phyloP scores from a whole-genome alignment of 441 rosid genomes.

The Populus hybrid region DNA sequence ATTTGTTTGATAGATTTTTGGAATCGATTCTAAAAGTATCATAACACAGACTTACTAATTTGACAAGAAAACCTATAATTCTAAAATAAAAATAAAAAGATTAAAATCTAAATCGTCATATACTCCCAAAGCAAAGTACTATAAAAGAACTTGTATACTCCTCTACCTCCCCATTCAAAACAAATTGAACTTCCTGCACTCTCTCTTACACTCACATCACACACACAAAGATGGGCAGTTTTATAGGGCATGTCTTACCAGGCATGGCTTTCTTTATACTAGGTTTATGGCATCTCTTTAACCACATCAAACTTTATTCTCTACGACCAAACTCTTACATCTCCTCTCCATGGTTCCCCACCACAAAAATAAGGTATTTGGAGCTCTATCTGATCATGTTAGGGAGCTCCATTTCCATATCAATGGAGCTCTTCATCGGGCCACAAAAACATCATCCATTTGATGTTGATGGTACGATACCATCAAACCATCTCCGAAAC shows the following conservation, averaged over 20 bases:
- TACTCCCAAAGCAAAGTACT: background rate
- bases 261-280: constrained; percentile 59
- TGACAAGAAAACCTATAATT: no score
- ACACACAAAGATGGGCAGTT: constrained; percentile 47
- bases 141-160: background rate
- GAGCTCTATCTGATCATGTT: constrained; percentile 55
- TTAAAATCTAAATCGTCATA: no score
- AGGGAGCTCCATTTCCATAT: constrained; percentile 43
- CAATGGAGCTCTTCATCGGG: constrained; percentile 65
- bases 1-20: no score
- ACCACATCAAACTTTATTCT: constrained; percentile 51
- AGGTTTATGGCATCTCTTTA: constrained; percentile 74
- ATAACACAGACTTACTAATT: no score
- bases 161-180: background rate
- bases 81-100: no score
- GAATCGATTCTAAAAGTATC: no score
- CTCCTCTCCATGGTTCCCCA: constrained; percentile 57
- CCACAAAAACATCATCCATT: constrained; percentile 67
- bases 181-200: background rate
- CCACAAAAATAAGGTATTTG: constrained; percentile 42
- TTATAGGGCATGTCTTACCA: constrained; percentile 64
- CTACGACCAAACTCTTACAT: constrained; percentile 46
- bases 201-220: background rate
- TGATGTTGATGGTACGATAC: constrained; percentile 67
- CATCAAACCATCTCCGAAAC: constrained; percentile 69